phyloP scores from a whole-genome alignment of 2,329 filamentous ascomycete genomes.

The Diaporthe citriasiana region DNA sequence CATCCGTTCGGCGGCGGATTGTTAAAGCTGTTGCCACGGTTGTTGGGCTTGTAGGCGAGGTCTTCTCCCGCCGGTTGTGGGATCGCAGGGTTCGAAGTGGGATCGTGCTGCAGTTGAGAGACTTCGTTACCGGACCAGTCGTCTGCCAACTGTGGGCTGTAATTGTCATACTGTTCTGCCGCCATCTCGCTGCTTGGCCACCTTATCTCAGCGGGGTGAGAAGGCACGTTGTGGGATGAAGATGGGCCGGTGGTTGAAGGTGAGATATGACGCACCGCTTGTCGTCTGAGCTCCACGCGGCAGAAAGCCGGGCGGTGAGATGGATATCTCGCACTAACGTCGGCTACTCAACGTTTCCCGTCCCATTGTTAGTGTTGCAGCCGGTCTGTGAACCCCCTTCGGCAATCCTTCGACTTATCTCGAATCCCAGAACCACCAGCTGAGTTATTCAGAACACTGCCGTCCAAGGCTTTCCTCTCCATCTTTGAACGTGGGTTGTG shows the following conservation, averaged over 20 bases:
- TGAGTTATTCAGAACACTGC: slow-evolving; percentile 15
- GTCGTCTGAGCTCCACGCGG: slow-evolving; percentile 16
- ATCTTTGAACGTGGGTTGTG: background rate
- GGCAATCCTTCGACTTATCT: background rate
- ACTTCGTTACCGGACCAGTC: background rate
- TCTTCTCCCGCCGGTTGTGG: background rate
- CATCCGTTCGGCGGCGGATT: slow-evolving; percentile 36
- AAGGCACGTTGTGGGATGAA: background rate
- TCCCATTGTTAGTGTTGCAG: background rate
- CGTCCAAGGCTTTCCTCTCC: no score
- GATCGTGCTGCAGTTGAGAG: slow-evolving; percentile 1
- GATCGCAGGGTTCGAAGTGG: background rate
- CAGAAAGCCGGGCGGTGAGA: slow-evolving; percentile 22
- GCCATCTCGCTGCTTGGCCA: background rate
- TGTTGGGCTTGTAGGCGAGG: slow-evolving; percentile 32
- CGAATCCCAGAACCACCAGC: background rate
- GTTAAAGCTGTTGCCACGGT: slow-evolving; percentile 31
- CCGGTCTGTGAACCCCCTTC: background rate
- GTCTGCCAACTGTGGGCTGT: slow-evolving; percentile 3
- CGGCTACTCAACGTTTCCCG: rapidly evolving
- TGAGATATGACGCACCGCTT: background rate
- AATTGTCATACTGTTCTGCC: background rate
- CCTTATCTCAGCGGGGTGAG: slow-evolving; percentile 23
- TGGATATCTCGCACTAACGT: background rate
- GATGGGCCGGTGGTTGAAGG: slow-evolving; percentile 2